Base-by-base conservation (phyloP, 306 rosid genomes). In the Lathyrus aphaca region DNA sequence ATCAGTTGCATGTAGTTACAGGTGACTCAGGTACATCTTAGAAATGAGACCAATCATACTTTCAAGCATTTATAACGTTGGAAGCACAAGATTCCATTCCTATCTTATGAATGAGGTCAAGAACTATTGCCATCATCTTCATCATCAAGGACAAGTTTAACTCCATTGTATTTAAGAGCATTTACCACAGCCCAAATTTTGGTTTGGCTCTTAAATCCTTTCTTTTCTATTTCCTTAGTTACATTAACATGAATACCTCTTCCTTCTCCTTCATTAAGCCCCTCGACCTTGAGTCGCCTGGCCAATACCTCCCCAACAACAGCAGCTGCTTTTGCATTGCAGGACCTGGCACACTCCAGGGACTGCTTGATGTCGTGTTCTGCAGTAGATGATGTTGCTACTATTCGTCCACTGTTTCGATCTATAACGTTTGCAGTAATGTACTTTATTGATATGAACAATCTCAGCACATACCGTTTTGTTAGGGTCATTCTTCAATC, bases 251-350 rank as follows among this genome's bases (percentile, higher is more conserved):
- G 97, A 73, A 91, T 91, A 25, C 96, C 97, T 80, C 84, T 78
- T 64, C 97, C 99, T 44, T 79, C 81, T 61, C 97, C 99, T 66
- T 88, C 81, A 48, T 83, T 80, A 35, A 91, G 89, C 57, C 89
- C 95, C 45, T 88, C 97, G 44, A 88, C 97, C 79, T 86, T 88
- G 55, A 91, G 99, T 65, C 96, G 74, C 84, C 83, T 83, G 5
- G 96, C 97, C 84, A 94, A 70, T 53, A 94, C 96, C 80, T 91
- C 99, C 35, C 97, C 97, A 42, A 94, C 96, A 73, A 86, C 75
- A 13, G 83, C 40, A 5, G 92, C 99, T 19, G 99, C 92, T 81
- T 94, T 94, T 6, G 99, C 97, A 14, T 94, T 91, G 77, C 96
- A 89, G 30, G 96, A 83, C 39, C 95, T 82, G 45, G 92, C 87